Evolutionary conservation across 2,329 filamentous ascomycete genomes (phyloP).

Genomic region (Talaromyces sp.): DNA sequence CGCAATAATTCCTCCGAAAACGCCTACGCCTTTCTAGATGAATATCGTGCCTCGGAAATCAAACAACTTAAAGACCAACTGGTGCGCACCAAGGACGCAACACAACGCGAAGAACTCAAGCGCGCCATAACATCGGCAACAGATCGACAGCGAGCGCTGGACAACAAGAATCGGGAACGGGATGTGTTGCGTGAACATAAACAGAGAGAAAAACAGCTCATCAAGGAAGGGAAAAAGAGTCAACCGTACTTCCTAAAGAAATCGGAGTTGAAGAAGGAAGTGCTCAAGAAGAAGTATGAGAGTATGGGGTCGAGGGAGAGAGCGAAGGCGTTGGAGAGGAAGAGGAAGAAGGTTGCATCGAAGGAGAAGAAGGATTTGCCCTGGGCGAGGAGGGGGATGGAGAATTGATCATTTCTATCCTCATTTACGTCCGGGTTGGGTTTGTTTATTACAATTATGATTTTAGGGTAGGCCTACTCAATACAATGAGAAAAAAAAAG

Average conservation of each 20-base stretch:
- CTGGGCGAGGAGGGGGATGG: slow-evolving; percentile 41
- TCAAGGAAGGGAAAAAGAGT: slow-evolving; percentile 73
- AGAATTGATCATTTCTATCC: background rate
- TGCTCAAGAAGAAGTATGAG: slow-evolving; percentile 72
- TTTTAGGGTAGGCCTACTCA: too few relatives aligned
- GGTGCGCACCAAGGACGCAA: slow-evolving; percentile 60
- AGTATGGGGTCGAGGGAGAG: slow-evolving; percentile 80
- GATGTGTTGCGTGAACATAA: slow-evolving; percentile 70
- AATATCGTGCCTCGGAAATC: slow-evolving; percentile 82
- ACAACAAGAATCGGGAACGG: slow-evolving; percentile 63
- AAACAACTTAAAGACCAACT: slow-evolving; percentile 64
- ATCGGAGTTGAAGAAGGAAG: slow-evolving; percentile 81
- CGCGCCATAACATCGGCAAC: slow-evolving; percentile 71
- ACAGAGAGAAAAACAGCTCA: slow-evolving; percentile 73
- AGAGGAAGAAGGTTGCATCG: slow-evolving; percentile 79
- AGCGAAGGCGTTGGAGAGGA: slow-evolving; percentile 76
- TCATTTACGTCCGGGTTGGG: background rate
- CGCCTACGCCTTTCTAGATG: slow-evolving; percentile 82
- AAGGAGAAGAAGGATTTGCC: slow-evolving; percentile 80
- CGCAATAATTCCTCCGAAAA: slow-evolving; percentile 45
- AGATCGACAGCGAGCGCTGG: slow-evolving; percentile 65
- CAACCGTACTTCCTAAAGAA: slow-evolving; percentile 90
- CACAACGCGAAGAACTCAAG: slow-evolving; percentile 65
- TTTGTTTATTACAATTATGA: background rate
- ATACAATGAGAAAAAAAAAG: background rate